A percentile compares a stretch with the other conserved stretches of the same genome.
Conservation (phyloP, 192 early-diverging fungal genomes). For the Podochytrium sp. region DNA sequence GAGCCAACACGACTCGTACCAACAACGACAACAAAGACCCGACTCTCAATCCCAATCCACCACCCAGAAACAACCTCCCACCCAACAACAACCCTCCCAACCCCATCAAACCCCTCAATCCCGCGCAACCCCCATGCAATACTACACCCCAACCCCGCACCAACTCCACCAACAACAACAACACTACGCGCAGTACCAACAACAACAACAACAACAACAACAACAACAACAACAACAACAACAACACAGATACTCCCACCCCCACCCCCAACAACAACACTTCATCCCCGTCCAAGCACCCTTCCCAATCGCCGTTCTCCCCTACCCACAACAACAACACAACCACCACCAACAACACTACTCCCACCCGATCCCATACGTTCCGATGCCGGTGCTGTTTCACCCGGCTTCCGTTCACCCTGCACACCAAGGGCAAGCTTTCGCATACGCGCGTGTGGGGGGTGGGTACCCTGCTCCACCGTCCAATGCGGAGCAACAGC, state of each 20-base stretch:
- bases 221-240: slow-evolving; percentile 8
- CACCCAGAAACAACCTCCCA: neutral
- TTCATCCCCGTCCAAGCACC: neutral
- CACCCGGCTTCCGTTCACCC: neutral
- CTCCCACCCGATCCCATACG: no score
- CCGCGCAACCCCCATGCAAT: neutral
- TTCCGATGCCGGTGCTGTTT: no score
- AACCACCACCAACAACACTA: neutral
- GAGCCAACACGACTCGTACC: slow-evolving; percentile 3
- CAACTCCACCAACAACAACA: slow-evolving; percentile 4
- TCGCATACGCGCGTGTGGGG: neutral
- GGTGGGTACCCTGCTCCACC: neutral
- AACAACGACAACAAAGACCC: slow-evolving; percentile 8
- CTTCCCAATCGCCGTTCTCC: no score
- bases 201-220: slow-evolving; percentile 6
- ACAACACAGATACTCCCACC: neutral
- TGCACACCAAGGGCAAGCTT: neutral
- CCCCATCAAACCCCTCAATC: neutral
- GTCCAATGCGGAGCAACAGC: neutral
- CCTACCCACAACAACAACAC: no score
- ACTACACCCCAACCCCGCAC: neutral
- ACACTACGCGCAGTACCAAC: neutral
- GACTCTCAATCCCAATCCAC: neutral
- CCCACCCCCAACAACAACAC: neutral
- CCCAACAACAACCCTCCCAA: neutral